Base-by-base conservation (phyloP, 2,329 filamentous ascomycete species). In the Coleophoma crateriformis region DNA sequence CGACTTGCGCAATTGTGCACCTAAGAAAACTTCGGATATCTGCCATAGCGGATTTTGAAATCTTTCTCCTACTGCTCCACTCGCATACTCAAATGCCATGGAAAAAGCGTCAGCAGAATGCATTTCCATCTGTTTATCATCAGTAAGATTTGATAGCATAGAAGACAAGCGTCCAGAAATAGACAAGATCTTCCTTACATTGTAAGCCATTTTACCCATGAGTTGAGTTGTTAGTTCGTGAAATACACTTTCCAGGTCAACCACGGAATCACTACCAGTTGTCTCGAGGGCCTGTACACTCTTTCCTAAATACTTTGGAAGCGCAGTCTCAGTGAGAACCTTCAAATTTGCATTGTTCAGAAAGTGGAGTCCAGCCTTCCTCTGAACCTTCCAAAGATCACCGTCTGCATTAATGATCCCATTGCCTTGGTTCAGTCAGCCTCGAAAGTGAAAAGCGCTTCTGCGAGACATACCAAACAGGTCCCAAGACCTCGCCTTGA, bases 341-440 rank as follows among this genome's bases (percentile, higher is more conserved):
- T 76, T 73, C 33, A 85, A 61, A 56, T 84, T 84, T 47, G 76
- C 67, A 13, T 72, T 71, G 57, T 72, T 82, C 22, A 86, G 72
- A 55, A 85, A 85, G 27, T 74, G 64, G 13, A 78, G 54, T 1
- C 82, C 82, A 4, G 81, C 82, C 61, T 78, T 84, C 42, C 82
- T 72, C 67, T 85, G 82, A 2, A 77, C 67, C 52, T 72, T 78
- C 82, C 82, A 85, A 20, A 81, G 60, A 19, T 82, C 77, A 38
- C 82, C 82, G 52, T 85, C 82, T 22, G 77, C 76, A 56, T 85
- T 86, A 64, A 85, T 84, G 56, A 86, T 85, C 22, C 82, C 82
- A 55, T 81, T 72, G 1, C 79, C 74, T 77, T 43, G 8, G 12
- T n/a, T 32, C 32, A 7, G 41, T 52, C 34, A 56, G 44, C 13